phyloP scores from a whole-genome alignment of 306 rosid species.

The Amphicarpaea edgeworthii region DNA sequence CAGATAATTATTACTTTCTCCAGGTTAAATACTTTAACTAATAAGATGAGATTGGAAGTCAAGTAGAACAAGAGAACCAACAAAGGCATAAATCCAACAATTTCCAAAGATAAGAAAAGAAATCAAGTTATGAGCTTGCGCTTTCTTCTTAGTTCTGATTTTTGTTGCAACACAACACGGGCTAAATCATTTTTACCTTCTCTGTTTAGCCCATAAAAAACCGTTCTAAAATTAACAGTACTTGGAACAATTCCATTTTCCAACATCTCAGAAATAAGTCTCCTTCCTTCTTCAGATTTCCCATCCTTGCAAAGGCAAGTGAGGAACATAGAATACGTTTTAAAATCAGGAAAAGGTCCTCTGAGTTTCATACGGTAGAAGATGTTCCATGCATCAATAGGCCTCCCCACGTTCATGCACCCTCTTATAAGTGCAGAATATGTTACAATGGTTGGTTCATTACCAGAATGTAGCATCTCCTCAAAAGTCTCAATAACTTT shows the following conservation, averaged over 20 bases:
- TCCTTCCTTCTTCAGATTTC: constrained; percentile 83
- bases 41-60: not conserved
- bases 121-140: constrained; percentile 63
- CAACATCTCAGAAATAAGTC: constrained; percentile 70
- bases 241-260: constrained; percentile 80
- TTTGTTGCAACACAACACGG: constrained; percentile 63
- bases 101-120: not conserved
- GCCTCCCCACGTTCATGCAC: constrained; percentile 69
- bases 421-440: constrained; percentile 78
- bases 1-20: not conserved
- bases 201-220: constrained; percentile 76
- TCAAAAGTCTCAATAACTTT: constrained; percentile 63
- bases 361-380: constrained; percentile 68
- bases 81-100: not conserved
- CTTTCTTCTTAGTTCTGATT: constrained; percentile 58
- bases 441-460: constrained; percentile 75
- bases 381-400: constrained; percentile 73
- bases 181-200: constrained; percentile 87
- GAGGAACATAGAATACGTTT: constrained; percentile 78
- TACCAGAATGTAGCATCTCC: constrained; percentile 72
- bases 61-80: not conserved
- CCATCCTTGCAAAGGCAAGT: constrained; percentile 70
- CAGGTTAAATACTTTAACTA: not conserved
- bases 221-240: constrained; percentile 72
- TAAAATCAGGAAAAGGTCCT: constrained; percentile 88